Conservation (phyloP, 129 eudicot genomes). For the Pseudognaphalium luteoalbum region DNA sequence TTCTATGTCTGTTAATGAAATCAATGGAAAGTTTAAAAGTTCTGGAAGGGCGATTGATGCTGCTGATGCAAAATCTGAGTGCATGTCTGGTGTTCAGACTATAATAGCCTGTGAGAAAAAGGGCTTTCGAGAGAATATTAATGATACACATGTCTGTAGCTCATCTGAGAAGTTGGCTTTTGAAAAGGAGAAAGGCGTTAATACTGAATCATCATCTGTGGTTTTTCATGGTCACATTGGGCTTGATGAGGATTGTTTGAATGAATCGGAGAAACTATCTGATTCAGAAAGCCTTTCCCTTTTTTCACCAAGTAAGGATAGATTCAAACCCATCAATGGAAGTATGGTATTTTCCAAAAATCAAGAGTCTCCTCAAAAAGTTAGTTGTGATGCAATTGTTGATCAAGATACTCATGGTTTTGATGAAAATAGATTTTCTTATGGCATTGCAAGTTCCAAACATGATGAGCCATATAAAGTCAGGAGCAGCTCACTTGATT, state of each 20-base stretch:
- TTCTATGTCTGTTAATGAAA: constrained; percentile 32
- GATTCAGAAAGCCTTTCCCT: constrained; percentile 31
- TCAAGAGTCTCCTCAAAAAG: constrained; percentile 22
- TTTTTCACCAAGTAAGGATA: constrained; percentile 25
- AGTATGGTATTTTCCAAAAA: constrained; percentile 23
- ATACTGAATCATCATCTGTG: constrained; percentile 31
- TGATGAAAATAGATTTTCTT: constrained; percentile 23
- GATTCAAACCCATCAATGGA: constrained; percentile 10
- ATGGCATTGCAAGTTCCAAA: constrained; percentile 27
- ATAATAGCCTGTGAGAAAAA: constrained; percentile 32
- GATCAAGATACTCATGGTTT: constrained; percentile 30
- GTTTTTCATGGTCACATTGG: constrained; percentile 24
- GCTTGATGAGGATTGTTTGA: constrained; percentile 23
- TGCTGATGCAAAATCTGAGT: constrained; percentile 5
- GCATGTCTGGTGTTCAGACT: constrained; percentile 24
- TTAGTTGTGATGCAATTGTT: constrained; percentile 17
- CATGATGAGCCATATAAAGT: constrained; percentile 28
- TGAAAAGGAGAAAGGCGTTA: constrained; percentile 34
- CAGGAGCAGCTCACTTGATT: constrained; percentile 21
- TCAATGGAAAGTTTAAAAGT: constrained; percentile 17
- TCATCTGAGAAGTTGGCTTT: constrained; percentile 30
- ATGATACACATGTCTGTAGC: constrained; percentile 16
- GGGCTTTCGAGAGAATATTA: constrained; percentile 25
- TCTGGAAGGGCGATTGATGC: constrained; percentile 17
- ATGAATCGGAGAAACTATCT: constrained; percentile 30